Evolutionary conservation across 2,329 filamentous ascomycete species (phyloP).

Genomic region (Colletotrichum gloeosporioides): DNA sequence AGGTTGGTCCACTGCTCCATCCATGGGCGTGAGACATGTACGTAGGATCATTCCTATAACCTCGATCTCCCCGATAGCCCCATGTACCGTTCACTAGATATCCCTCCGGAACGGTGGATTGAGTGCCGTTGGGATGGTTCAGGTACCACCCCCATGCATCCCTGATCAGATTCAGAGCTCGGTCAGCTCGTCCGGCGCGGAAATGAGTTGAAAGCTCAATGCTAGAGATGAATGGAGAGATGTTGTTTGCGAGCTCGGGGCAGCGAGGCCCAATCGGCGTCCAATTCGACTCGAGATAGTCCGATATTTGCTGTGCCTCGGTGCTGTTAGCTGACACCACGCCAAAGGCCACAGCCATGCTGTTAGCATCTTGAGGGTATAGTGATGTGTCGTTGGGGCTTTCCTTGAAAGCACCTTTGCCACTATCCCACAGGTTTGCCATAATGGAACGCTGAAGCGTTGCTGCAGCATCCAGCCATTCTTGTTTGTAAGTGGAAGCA

Average conservation of each 20-base stretch:
- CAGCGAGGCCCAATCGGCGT: conserved; percentile 58
- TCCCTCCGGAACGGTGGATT: conserved; percentile 64
- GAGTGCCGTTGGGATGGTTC: conserved; percentile 60
- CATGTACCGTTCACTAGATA: conserved; percentile 61
- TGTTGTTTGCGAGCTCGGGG: conserved; percentile 62
- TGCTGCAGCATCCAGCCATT: conserved; percentile 16
- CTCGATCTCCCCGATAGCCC: conserved; percentile 55
- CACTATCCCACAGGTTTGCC: conserved; percentile 49
- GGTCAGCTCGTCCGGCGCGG: conserved; percentile 45
- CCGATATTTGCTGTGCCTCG: conserved; percentile 44
- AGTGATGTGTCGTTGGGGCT: conserved; percentile 56
- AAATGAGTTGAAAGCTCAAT: conserved; percentile 65
- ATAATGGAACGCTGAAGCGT: conserved; percentile 37
- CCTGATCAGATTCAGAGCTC: conserved; percentile 61
- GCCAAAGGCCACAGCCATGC: conserved; percentile 54
- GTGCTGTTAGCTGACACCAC: not conserved
- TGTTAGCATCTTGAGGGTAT: conserved; percentile 65
- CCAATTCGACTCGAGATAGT: conserved; percentile 56
- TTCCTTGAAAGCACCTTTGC: conserved; percentile 54
- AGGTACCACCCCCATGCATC: conserved; percentile 66
- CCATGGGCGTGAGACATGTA: conserved; percentile 54
- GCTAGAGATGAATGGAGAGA: conserved; percentile 62
- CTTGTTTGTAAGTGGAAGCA: conserved; percentile 44
- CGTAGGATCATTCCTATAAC: conserved; percentile 51
- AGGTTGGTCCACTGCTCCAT: conserved; percentile 53